phyloP scores from a whole-genome alignment of 2,329 filamentous ascomycete genomes.

The Dothistroma pini region DNA sequence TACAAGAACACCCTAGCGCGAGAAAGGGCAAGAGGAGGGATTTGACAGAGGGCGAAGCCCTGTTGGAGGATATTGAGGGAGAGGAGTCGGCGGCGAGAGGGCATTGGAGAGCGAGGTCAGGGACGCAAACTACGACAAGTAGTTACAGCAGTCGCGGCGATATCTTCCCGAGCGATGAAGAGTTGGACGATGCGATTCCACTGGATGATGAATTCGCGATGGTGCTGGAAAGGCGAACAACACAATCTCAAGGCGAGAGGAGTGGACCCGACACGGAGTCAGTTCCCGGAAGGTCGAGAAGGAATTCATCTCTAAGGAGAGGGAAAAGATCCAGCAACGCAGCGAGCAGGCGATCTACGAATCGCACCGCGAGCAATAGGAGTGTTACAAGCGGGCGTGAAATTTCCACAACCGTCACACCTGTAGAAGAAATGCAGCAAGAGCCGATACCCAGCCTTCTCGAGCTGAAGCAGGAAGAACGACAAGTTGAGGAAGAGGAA shows the following conservation, averaged over 20 bases:
- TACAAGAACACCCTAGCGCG: slow-evolving; percentile 79
- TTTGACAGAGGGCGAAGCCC: slow-evolving; percentile 62
- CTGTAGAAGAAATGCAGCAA: background rate
- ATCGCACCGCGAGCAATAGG: slow-evolving; percentile 24
- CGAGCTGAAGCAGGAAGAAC: slow-evolving; percentile 58
- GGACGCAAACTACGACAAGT: slow-evolving; percentile 77
- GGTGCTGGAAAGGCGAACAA: slow-evolving; percentile 64
- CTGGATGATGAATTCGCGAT: slow-evolving; percentile 90
- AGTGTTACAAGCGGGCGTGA: slow-evolving; percentile 12
- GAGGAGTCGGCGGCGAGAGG: slow-evolving; percentile 28
- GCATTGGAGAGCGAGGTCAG: slow-evolving; percentile 63
- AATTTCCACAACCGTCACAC: background rate
- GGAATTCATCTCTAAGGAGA: slow-evolving; percentile 21
- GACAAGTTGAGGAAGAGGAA: slow-evolving; percentile 51
- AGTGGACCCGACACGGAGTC: slow-evolving; percentile 59
- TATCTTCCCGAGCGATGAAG: slow-evolving; percentile 82
- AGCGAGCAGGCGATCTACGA: slow-evolving; percentile 30
- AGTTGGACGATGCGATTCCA: slow-evolving; percentile 77
- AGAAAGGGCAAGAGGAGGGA: slow-evolving; percentile 34
- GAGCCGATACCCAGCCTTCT: slow-evolving; percentile 39
- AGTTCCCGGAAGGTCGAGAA: slow-evolving; percentile 60
- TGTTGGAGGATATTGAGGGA: slow-evolving; percentile 59
- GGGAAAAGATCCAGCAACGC: slow-evolving; percentile 42
- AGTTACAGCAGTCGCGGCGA: slow-evolving; percentile 86
- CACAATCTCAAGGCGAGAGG: slow-evolving; percentile 30